Evolutionary conservation across 2,329 filamentous ascomycete genomes (phyloP).

Genomic region (Paecilomyces sp.): DNA sequence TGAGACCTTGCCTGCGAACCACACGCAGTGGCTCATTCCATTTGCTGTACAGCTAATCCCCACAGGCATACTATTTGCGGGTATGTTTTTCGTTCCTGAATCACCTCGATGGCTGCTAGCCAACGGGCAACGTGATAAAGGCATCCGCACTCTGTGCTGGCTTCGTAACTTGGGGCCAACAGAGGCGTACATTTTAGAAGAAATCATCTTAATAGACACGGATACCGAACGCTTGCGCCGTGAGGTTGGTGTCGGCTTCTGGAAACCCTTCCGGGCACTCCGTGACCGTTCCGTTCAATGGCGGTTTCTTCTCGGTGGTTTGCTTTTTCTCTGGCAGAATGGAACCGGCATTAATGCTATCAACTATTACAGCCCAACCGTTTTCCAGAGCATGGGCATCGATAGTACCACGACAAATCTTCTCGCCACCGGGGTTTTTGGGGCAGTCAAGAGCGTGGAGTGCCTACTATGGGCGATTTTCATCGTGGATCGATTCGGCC

Average conservation of each 20-base stretch:
- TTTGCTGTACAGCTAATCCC: constrained; percentile 37
- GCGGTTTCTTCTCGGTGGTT: constrained; percentile 65
- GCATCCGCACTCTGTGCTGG: constrained; percentile 47
- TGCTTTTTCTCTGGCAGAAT: constrained; percentile 76
- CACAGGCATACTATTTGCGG: constrained; percentile 40
- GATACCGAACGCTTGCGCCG: constrained; percentile 59
- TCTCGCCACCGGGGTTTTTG: constrained; percentile 68
- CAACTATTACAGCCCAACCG: constrained; percentile 66
- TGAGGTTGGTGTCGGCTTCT: constrained; percentile 64
- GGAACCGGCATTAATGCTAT: constrained; percentile 71
- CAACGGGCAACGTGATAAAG: constrained; percentile 61
- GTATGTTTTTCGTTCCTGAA: constrained; percentile 55
- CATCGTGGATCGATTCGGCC: constrained; percentile 59
- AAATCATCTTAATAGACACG: constrained; percentile 62
- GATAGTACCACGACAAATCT: constrained; percentile 52
- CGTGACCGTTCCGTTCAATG: constrained; percentile 55
- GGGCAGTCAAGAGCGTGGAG: constrained; percentile 64
- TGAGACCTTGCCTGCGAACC: constrained; percentile 23
- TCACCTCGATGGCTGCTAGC: constrained; percentile 65
- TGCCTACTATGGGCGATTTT: constrained; percentile 64
- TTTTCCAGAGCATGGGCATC: constrained; percentile 61
- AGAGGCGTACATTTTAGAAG: constrained; percentile 64
- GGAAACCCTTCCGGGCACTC: constrained; percentile 60
- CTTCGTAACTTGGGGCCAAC: constrained; percentile 34
- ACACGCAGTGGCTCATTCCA: constrained; percentile 35